Conservation (phyloP, 73 alveolate genomes). For the Tetrahymena borealis region DNA sequence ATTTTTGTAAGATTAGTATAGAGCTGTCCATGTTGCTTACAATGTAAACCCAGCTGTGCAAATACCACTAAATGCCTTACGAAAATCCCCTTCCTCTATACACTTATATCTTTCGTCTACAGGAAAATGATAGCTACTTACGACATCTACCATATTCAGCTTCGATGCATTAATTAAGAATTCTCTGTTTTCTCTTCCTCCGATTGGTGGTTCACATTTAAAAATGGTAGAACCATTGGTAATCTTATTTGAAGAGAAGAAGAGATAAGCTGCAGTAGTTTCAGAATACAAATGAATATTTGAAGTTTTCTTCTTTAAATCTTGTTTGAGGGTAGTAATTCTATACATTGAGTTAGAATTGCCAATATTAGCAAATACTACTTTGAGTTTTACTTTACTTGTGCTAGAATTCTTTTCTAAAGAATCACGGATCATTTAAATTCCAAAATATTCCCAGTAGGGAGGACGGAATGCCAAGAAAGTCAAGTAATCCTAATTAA, state of each 20-base stretch:
- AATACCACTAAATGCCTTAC: conserved; percentile 21
- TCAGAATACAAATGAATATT: not conserved
- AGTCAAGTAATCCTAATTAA: not conserved
- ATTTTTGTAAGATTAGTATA: not conserved
- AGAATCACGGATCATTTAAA: not conserved
- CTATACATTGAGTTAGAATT: not conserved
- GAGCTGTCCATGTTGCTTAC: conserved; percentile 21
- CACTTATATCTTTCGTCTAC: not conserved
- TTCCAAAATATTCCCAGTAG: not conserved
- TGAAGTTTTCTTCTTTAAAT: not conserved
- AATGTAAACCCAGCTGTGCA: conserved; percentile 13
- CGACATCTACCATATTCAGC: conserved; percentile 6
- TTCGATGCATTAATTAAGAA: conserved; percentile 5
- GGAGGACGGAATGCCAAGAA: not conserved
- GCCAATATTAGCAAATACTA: not conserved
- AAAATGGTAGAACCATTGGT: not conserved
- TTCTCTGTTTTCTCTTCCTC: conserved; percentile 9
- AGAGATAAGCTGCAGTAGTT: conserved; percentile 21
- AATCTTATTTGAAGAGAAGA: not conserved
- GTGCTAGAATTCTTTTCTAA: not conserved
- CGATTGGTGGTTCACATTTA: conserved; percentile 16
- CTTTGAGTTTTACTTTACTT: not conserved
- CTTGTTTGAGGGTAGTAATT: not conserved
- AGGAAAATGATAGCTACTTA: conserved; percentile 9
- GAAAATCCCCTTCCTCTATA: conserved; percentile 18